phyloP scores from a whole-genome alignment of 2,329 filamentous ascomycete species.

The Aspergillus quadrilineatus region DNA sequence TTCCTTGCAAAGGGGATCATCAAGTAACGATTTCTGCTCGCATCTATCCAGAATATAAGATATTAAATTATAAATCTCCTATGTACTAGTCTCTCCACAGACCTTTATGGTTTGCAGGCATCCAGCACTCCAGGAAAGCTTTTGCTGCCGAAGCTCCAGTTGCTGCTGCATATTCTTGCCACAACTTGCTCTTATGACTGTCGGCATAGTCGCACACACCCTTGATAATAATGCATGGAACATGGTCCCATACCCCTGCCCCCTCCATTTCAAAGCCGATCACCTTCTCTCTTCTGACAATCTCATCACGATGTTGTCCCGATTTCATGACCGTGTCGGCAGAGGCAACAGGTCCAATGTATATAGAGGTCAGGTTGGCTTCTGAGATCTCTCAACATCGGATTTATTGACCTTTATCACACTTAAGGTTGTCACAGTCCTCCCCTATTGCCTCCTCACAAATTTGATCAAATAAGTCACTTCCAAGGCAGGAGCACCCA shows the following conservation, averaged over 20 bases:
- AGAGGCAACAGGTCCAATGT: background rate
- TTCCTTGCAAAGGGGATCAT: background rate
- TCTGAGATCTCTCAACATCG: background rate
- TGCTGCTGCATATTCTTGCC: background rate
- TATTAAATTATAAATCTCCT: background rate
- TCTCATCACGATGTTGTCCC: background rate
- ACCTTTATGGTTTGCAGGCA: background rate
- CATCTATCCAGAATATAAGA: background rate
- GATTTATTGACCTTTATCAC: background rate
- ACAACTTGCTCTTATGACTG: background rate
- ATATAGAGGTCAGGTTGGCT: background rate
- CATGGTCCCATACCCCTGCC: background rate
- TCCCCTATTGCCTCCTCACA: background rate
- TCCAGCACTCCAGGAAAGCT: background rate
- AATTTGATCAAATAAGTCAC: background rate
- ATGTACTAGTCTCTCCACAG: background rate
- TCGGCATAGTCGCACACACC: background rate
- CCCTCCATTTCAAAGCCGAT: background rate
- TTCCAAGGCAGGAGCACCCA: background rate
- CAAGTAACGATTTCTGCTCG: background rate
- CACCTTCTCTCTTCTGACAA: background rate
- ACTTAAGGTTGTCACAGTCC: background rate
- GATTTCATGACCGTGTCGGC: background rate
- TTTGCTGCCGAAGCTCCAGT: background rate
- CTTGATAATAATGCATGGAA: background rate